Conservation (phyloP, 441 rosid species). For the Erodium texanum region DNA sequence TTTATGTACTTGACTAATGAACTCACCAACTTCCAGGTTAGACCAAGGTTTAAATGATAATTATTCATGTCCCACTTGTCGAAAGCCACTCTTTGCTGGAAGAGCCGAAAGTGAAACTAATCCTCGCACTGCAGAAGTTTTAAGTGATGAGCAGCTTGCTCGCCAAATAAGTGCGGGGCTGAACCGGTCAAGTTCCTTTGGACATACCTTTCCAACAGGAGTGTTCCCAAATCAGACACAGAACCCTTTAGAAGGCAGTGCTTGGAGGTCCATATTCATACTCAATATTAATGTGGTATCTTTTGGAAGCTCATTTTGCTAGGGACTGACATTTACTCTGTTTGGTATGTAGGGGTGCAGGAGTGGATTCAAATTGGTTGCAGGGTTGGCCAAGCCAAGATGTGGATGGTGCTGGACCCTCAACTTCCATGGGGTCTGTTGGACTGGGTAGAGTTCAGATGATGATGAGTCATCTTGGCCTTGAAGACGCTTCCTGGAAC, state of each 20-base stretch:
- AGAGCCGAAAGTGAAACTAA: constrained; percentile 56
- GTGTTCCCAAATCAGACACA: constrained; percentile 56
- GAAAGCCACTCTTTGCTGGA: constrained; percentile 83
- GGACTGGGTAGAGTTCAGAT: constrained; percentile 86
- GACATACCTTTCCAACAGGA: constrained; percentile 46
- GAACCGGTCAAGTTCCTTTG: constrained; percentile 50
- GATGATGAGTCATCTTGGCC: constrained; percentile 98
- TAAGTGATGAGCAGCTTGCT: constrained; percentile 72
- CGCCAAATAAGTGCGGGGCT: constrained; percentile 55
- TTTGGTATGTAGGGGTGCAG: constrained; percentile 51
- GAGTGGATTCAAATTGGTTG: constrained; percentile 71
- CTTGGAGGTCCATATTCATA: constrained; percentile 65
- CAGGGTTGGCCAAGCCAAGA: constrained; percentile 70
- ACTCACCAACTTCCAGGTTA: constrained; percentile 55
- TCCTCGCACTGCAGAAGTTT: constrained; percentile 37
- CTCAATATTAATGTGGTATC: constrained; percentile 14
- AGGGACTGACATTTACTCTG: constrained; percentile 1
- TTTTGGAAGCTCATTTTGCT: neutral
- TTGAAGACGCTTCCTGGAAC: constrained; percentile 83
- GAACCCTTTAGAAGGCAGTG: constrained; percentile 50
- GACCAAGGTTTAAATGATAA: constrained; percentile 93
- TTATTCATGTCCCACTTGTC: constrained; percentile 94
- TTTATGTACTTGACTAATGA: constrained; percentile 25
- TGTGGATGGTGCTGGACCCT: constrained; percentile 86
- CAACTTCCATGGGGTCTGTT: constrained; percentile 59